These are phyloP conservation scores for Ustulina deusta DNA, from an alignment of 2,329 filamentous ascomycete species.

Conservation along the genomic window DNA sequence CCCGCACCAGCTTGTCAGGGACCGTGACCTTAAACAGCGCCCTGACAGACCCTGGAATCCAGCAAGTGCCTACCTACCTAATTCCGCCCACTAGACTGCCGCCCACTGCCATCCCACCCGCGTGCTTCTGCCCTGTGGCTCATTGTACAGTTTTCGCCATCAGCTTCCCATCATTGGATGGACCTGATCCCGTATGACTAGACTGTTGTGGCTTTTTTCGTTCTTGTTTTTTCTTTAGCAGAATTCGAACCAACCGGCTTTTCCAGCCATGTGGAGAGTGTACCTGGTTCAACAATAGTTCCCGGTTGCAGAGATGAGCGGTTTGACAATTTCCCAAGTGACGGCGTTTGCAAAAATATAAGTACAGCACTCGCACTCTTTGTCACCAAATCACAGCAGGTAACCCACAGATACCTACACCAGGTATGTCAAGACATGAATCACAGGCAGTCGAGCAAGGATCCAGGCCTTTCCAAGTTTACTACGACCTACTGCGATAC, in stretches of 20 bases:
- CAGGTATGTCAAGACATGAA: conserved; percentile 14
- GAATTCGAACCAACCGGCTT: not conserved
- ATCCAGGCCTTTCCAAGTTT: conserved; percentile 9
- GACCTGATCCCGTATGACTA: not conserved
- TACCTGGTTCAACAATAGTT: not conserved
- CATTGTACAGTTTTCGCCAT: conserved; percentile 7
- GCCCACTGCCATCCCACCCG: too few species aligned
- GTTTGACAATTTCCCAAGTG: not conserved
- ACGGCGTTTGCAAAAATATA: too few species aligned
- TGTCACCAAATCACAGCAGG: not conserved
- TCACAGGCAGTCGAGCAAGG: not conserved
- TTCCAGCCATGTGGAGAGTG: not conserved
- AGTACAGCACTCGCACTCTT: not conserved
- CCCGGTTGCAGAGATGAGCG: not conserved
- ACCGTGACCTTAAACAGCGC: not conserved
- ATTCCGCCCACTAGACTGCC: conserved; percentile 5
- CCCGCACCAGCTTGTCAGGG: conserved; percentile 13
- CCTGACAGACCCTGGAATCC: conserved; percentile 29
- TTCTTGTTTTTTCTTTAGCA: not conserved
- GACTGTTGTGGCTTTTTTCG: not conserved
- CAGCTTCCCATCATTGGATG: not conserved
- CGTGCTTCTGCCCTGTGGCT: conserved; percentile 3
- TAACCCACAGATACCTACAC: not conserved
- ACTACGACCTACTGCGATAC: not conserved
- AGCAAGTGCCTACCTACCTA: not conserved